Conservation (phyloP, 2,329 filamentous ascomycete species). For the Colletotrichum tropicicola region DNA sequence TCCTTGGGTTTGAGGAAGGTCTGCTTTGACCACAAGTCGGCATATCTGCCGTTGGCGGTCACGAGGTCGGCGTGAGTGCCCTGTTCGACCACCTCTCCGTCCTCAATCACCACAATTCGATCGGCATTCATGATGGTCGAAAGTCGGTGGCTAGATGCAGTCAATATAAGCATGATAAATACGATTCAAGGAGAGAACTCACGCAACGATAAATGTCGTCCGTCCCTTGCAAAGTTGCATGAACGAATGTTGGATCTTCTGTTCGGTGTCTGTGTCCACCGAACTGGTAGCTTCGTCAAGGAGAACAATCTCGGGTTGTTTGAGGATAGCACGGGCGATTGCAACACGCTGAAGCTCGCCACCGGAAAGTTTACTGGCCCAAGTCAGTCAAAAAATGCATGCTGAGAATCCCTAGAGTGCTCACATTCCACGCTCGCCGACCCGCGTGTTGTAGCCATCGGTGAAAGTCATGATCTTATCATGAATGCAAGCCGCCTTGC, state of each 20-base stretch:
- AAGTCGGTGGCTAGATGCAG: slow-evolving; percentile 63
- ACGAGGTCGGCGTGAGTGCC: slow-evolving; percentile 70
- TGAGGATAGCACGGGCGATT: slow-evolving; percentile 77
- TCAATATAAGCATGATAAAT: slow-evolving; percentile 7
- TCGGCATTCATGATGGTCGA: slow-evolving; percentile 78
- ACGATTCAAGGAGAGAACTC: slow-evolving; percentile 39
- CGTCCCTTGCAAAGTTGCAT: slow-evolving; percentile 65
- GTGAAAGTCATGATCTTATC: slow-evolving; percentile 65
- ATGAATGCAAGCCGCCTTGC: slow-evolving; percentile 64
- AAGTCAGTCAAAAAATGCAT: slow-evolving; percentile 31
- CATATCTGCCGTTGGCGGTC: slow-evolving; percentile 67
- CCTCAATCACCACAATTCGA: slow-evolving; percentile 70
- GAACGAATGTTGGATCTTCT: slow-evolving; percentile 72
- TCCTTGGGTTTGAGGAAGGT: slow-evolving; percentile 62
- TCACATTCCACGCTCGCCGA: slow-evolving; percentile 60
- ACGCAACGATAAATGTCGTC: slow-evolving; percentile 74
- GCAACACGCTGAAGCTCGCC: slow-evolving; percentile 74
- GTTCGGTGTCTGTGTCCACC: slow-evolving; percentile 76
- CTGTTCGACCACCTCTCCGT: slow-evolving; percentile 70
- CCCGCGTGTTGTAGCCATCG: slow-evolving; percentile 59
- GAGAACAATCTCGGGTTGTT: slow-evolving; percentile 78
- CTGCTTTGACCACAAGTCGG: slow-evolving; percentile 72
- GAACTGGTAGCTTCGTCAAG: slow-evolving; percentile 84
- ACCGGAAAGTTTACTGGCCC: slow-evolving; percentile 65
- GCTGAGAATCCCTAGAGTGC: slow-evolving; percentile 24